phyloP scores from a whole-genome alignment of 257 asterid genomes.

The Anisodus acutangulus region DNA sequence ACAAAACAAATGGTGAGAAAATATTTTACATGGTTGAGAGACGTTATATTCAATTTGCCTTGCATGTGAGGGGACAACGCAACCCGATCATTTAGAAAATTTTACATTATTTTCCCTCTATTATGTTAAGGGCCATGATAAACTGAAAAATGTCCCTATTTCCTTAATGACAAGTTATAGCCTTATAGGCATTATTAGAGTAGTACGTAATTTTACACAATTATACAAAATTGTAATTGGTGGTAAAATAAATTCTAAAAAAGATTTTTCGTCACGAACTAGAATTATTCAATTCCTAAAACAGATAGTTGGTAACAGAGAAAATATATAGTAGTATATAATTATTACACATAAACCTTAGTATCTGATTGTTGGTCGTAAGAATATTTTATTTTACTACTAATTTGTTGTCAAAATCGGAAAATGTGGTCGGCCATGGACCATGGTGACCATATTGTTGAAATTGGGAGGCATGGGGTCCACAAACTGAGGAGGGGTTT shows the following conservation, averaged over 20 bases:
- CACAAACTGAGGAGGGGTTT: background rate
- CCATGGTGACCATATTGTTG: constrained; percentile 16
- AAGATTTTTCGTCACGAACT: background rate
- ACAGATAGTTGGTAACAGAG: background rate
- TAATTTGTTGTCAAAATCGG: background rate
- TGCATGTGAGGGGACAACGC: background rate
- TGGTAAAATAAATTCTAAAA: background rate
- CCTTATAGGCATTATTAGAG: background rate
- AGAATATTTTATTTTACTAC: background rate
- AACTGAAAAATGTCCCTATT: background rate
- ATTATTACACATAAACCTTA: background rate
- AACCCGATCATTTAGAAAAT: background rate
- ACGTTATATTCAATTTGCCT: background rate
- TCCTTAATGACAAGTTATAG: background rate
- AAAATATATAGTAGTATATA: background rate
- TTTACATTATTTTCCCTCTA: background rate
- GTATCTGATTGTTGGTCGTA: background rate
- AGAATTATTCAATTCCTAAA: background rate
- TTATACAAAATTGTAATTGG: background rate
- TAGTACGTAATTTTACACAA: background rate
- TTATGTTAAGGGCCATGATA: background rate
- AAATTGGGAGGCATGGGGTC: background rate
- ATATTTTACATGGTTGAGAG: background rate
- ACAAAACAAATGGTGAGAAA: background rate
- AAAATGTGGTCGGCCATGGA: background rate